Evolutionary conservation across 1,284 basidiomycete species (phyloP).

Genomic region (Ganoderma leucocontextum): DNA sequence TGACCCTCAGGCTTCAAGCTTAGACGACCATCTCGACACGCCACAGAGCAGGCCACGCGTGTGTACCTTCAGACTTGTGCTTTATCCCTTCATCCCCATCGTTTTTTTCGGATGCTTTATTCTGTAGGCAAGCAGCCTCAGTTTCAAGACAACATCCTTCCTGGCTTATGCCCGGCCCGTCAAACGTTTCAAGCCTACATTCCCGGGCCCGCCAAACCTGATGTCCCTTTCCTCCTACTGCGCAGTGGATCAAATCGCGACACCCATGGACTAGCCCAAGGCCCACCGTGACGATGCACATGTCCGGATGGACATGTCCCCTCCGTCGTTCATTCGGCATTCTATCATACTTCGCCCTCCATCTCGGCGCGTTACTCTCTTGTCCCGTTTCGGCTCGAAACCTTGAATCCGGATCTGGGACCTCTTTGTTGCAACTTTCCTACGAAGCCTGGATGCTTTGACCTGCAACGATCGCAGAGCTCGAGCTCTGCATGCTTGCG

Average conservation of each 20-base stretch:
- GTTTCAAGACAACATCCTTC: background rate
- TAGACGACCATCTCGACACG: conserved; percentile 1
- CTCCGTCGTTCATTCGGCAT: background rate
- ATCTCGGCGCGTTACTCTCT: background rate
- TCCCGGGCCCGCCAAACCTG: background rate
- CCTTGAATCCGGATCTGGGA: background rate
- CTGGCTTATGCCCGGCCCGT: background rate
- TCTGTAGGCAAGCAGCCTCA: background rate
- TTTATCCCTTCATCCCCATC: background rate
- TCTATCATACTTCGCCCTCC: background rate
- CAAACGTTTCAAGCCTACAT: background rate
- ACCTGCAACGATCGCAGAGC: background rate
- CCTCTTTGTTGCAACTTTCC: background rate
- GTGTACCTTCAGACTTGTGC: background rate
- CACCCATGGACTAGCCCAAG: background rate
- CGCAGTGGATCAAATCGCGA: background rate
- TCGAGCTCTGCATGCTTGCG: background rate
- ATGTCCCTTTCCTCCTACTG: background rate
- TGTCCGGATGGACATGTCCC: background rate
- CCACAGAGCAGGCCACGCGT: background rate
- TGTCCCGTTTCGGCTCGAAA: background rate
- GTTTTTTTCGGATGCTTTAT: background rate
- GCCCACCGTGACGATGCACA: background rate
- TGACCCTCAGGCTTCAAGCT: background rate
- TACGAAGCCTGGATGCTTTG: background rate